Evolutionary conservation across 805 yeast species (phyloP).

Genomic region (Debaryomyces maramus): DNA sequence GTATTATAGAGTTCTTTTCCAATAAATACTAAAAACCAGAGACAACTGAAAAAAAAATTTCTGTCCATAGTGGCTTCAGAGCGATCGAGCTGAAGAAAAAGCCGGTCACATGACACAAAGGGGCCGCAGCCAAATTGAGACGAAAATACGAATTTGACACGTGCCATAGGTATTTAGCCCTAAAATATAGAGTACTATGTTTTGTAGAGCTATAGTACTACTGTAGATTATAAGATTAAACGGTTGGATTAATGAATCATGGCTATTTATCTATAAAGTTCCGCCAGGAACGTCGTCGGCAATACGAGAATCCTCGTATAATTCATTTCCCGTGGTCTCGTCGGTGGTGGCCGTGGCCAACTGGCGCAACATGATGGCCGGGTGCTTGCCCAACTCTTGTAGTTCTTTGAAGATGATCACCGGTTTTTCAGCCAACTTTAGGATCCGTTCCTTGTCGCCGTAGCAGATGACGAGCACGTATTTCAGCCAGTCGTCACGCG

Average conservation of each 20-base stretch:
- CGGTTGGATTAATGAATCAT: too few species aligned
- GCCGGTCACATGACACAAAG: not conserved
- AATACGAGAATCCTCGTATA: conserved; percentile 39
- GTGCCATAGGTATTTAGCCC: too few species aligned
- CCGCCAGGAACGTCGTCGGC: conserved; percentile 49
- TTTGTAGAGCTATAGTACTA: too few species aligned
- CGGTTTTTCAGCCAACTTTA: conserved; percentile 85
- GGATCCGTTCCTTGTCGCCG: conserved; percentile 83
- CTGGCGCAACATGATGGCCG: conserved; percentile 89
- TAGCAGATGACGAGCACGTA: conserved; percentile 87
- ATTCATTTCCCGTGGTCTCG: conserved; percentile 26
- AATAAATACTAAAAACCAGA: not conserved
- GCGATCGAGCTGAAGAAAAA: too few species aligned
- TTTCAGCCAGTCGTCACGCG: conserved; percentile 79
- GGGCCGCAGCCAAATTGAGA: conserved; percentile 1
- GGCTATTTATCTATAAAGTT: conserved; percentile 33
- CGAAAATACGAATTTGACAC: conserved; percentile 4
- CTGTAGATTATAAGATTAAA: too few species aligned
- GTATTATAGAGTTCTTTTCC: conserved; percentile 4
- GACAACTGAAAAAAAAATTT: too few species aligned
- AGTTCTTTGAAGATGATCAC: conserved; percentile 81
- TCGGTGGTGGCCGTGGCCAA: conserved; percentile 48
- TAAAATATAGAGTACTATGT: too few species aligned
- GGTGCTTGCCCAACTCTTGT: conserved; percentile 81
- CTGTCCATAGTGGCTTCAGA: too few species aligned